Evolutionary conservation across 2,329 filamentous ascomycete genomes (phyloP), one percentile per base, ranked within the genome.

Genomic region (Aspergillus ochraceoroseus): DNA sequence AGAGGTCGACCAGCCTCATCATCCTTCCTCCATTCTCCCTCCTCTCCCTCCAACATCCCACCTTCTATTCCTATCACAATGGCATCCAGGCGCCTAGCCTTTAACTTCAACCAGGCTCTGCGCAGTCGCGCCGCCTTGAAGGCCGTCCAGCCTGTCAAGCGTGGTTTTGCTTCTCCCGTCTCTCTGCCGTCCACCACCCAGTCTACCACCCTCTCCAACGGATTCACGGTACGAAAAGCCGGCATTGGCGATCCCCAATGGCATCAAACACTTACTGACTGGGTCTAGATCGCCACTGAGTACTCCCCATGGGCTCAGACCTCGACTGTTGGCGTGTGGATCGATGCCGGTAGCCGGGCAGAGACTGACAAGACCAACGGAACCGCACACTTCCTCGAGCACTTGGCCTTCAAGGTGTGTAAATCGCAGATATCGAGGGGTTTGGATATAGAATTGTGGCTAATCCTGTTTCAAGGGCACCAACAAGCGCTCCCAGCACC

Each of bases 281-380:
- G 3, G 32, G 43, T 52, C 46, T 67, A 96, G 90, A 88, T 98
- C 67, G 92, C 92, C 57, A 94, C 92, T 59, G 90, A 98, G 71
- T 85, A 96, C 76, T 95, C 89, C 53, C 92, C 90, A 60, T 96
- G 88, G 79, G 90, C 90, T 63, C 89, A 96, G 77, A 96, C 92
- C 49, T 95, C 89, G 62, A 96, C 90, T 41, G 89, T 96, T 62
- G 92, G 92, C 68, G 87, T 98, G 55, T 98, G 92, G 89, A 98
- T 98, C 70, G 94, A 98, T 73, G 90, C 94, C 68, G 92, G 92
- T 67, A 95, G 88, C 71, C 81, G 92, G 71, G 88, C 92, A 69
- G 92, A 98, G 79, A 98, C 92, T 59, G 83, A 92, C 73, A 88
- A 88, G 80, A 96, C 87, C 65, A 98, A 96, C 76, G 92, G 92